phyloP scores from a whole-genome alignment of 2,329 filamentous ascomycete genomes.

The Trichoderma sp. region DNA sequence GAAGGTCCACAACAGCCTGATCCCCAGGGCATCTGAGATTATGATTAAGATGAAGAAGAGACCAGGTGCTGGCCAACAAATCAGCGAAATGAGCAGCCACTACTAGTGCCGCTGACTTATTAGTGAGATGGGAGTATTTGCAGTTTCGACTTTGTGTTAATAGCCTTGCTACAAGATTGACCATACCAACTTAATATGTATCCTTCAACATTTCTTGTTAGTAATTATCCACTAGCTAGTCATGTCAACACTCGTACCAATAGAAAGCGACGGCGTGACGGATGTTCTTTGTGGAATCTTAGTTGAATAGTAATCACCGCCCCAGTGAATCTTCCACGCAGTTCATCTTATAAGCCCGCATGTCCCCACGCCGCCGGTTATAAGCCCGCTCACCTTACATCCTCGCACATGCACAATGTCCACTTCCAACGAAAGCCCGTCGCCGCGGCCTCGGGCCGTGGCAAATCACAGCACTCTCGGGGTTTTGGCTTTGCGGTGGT shows the following conservation, averaged over 20 bases:
- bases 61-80: background rate
- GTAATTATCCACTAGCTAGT: background rate
- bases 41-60: background rate
- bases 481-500: background rate
- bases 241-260: background rate
- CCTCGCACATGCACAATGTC: background rate
- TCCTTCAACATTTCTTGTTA: background rate
- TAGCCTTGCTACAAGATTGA: background rate
- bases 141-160: background rate
- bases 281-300: background rate
- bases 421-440: background rate
- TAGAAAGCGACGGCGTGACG: background rate
- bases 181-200: background rate
- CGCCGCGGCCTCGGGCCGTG: background rate
- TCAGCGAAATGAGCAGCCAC: background rate
- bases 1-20: slow-evolving; percentile 24
- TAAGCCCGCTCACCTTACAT: background rate
- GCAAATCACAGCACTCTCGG: background rate
- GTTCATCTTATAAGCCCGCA: slow-evolving; percentile 4
- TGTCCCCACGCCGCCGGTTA: background rate
- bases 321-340: background rate
- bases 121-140: background rate
- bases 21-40: background rate
- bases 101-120: background rate
- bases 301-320: background rate